Percentiles rank a stretch among this genome's conserved stretches.
phyloP scores from a whole-genome alignment of 768 basidiomycete species.

The Flagelloscypha sp. region DNA sequence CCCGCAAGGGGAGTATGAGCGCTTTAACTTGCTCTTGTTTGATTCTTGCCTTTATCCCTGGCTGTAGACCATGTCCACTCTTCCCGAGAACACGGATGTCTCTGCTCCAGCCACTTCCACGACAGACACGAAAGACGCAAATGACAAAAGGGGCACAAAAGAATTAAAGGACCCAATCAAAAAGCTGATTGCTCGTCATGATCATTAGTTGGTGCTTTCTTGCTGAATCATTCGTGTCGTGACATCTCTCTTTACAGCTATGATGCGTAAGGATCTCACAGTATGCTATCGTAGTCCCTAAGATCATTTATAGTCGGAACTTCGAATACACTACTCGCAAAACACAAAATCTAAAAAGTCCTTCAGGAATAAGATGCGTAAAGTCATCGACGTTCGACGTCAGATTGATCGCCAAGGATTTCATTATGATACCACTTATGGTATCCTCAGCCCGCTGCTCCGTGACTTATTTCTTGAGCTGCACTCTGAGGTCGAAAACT shows the following conservation, averaged over 20 bases:
- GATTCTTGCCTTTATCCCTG: no score
- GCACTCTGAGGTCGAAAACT: slow-evolving; percentile 6
- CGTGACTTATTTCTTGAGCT: slow-evolving; percentile 13
- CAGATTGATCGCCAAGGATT: slow-evolving; percentile 15
- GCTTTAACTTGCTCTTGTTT: no score
- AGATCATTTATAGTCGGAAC: slow-evolving; percentile 8
- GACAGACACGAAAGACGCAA: no score
- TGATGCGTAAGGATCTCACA: slow-evolving; percentile 1
- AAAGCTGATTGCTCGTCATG: slow-evolving; percentile 16
- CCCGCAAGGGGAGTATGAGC: no score
- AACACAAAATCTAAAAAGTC: slow-evolving; percentile 9
- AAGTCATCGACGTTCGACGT: slow-evolving; percentile 17
- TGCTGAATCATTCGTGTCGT: no score
- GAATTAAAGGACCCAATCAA: no score
- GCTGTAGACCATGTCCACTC: no score
- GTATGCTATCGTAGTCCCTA: neutral
- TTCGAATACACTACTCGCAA: slow-evolving; percentile 15
- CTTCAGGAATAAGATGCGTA: no score
- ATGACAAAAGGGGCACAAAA: no score
- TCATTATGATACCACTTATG: slow-evolving; percentile 11
- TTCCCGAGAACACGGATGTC: no score
- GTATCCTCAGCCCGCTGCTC: slow-evolving; percentile 13
- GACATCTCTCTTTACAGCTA: slow-evolving; percentile 3
- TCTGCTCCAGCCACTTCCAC: no score
- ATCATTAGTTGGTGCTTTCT: slow-evolving; percentile 12